phyloP scores from a whole-genome alignment of 192 early-diverging fungal genomes.

The Pilaira anomala region DNA sequence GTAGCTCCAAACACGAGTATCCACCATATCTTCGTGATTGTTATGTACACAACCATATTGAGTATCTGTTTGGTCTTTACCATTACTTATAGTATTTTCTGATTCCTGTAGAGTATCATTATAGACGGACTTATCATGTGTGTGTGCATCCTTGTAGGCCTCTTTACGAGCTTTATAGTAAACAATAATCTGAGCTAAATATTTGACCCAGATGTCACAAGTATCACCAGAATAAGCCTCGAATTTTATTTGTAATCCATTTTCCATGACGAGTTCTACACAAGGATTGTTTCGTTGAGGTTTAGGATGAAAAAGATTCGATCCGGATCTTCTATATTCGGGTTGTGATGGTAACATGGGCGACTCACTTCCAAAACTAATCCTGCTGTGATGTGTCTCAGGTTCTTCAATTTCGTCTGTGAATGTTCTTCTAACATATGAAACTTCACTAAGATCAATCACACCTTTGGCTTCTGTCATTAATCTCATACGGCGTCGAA shows the following conservation, averaged over 20 bases:
- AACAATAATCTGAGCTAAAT: constrained; percentile 9
- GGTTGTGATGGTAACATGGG: constrained; percentile 1
- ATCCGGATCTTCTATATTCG: too few relatives aligned
- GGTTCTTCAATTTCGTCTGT: neutral
- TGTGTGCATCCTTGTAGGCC: constrained; percentile 25
- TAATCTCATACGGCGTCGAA: constrained; percentile 9
- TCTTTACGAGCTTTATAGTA: constrained; percentile 31
- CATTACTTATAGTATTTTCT: too few relatives aligned
- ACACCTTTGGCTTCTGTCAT: constrained; percentile 6
- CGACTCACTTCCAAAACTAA: neutral
- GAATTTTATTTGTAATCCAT: constrained; percentile 24
- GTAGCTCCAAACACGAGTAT: constrained; percentile 30
- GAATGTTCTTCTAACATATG: constrained; percentile 13
- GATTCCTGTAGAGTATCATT: too few relatives aligned
- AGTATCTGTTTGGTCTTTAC: neutral
- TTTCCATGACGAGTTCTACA: constrained; percentile 31
- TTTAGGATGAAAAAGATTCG: too few relatives aligned
- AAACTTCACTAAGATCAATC: constrained; percentile 25
- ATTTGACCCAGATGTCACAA: constrained; percentile 30
- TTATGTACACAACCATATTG: neutral
- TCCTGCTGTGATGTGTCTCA: neutral
- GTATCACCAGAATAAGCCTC: constrained; percentile 16
- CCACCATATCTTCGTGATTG: constrained; percentile 11
- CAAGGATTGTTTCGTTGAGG: neutral
- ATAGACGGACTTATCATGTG: neutral